phyloP scores from a whole-genome alignment of 768 basidiomycete genomes.

The Crassisporium funariophilum region DNA sequence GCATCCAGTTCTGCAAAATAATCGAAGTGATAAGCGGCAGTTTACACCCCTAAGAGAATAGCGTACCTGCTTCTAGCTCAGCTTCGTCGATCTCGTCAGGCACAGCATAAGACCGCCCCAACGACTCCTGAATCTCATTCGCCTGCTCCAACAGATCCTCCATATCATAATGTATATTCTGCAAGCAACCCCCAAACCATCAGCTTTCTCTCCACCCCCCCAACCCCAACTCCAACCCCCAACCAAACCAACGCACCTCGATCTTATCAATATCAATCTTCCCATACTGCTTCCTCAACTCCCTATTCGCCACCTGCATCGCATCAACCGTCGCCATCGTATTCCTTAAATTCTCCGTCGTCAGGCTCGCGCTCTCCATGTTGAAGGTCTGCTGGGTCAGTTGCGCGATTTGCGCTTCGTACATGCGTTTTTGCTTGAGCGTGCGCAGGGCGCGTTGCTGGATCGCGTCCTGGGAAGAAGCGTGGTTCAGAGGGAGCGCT shows the following conservation, averaged over 20 bases:
- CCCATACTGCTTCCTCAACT: slow-evolving; percentile 94
- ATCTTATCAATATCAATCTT: slow-evolving; percentile 98
- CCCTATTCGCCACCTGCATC: slow-evolving; percentile 95
- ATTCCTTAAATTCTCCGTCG: slow-evolving; percentile 97
- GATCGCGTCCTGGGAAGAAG: slow-evolving; percentile 70
- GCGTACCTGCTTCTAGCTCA: slow-evolving; percentile 90
- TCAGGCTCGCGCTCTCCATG: slow-evolving; percentile 94
- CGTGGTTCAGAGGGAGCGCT: not conserved
- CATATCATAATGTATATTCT: slow-evolving; percentile 98
- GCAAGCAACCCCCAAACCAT: not conserved
- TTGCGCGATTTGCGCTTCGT: slow-evolving; percentile 89
- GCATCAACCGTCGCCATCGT: slow-evolving; percentile 99
- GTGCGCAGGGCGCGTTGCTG: slow-evolving; percentile 93
- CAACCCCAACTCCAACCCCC: not conserved
- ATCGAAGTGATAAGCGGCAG: not conserved
- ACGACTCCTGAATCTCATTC: slow-evolving; percentile 95
- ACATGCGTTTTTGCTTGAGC: slow-evolving; percentile 95
- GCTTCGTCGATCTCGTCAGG: slow-evolving; percentile 98
- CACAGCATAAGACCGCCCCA: slow-evolving; percentile 92
- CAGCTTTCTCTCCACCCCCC: not conserved
- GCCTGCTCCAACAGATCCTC: slow-evolving; percentile 96
- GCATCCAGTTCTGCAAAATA: slow-evolving; percentile 87
- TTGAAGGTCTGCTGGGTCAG: slow-evolving; percentile 96
- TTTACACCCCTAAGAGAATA: not conserved
- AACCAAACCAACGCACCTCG: slow-evolving; percentile 62